These are phyloP conservation scores for Pichia kudriavzevii DNA, from an alignment of 1,139 yeast species.

Conservation along the genomic window DNA sequence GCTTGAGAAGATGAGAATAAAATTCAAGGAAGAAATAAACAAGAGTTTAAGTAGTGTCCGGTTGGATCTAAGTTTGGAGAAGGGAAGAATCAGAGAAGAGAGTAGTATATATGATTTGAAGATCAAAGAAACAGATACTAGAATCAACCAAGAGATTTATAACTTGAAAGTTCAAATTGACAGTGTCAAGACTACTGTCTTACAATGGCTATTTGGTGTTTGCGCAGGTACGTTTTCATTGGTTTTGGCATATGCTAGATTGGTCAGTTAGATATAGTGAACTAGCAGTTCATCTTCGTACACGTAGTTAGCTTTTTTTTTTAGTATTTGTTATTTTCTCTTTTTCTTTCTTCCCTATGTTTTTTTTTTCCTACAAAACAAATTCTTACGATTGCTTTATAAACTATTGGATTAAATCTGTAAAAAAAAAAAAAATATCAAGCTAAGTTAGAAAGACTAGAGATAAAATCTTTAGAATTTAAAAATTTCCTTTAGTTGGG, in stretches of 20 bases:
- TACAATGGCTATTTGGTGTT: conserved; percentile 98
- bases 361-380: too few relatives aligned
- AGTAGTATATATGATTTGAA: conserved; percentile 86
- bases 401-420: too few relatives aligned
- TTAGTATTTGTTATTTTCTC: too few relatives aligned
- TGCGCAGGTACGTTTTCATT: conserved; percentile 97
- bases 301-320: too few relatives aligned
- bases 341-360: too few relatives aligned
- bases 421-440: neutral
- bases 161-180: conserved; percentile 94
- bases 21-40: conserved; percentile 84
- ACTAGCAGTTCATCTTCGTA: too few relatives aligned
- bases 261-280: conserved; percentile 71
- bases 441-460: neutral
- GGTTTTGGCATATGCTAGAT: conserved; percentile 81
- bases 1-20: conserved; percentile 75
- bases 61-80: conserved; percentile 83
- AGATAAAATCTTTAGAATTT: conserved; percentile 20
- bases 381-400: too few relatives aligned
- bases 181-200: conserved; percentile 88
- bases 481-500: conserved; percentile 77
- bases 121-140: conserved; percentile 88
- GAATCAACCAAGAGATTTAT: conserved; percentile 91
- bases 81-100: conserved; percentile 93
- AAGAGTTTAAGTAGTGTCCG: conserved; percentile 87